Evolutionary conservation across 805 yeast species (phyloP).

Genomic region (Lachancea fermentati): DNA sequence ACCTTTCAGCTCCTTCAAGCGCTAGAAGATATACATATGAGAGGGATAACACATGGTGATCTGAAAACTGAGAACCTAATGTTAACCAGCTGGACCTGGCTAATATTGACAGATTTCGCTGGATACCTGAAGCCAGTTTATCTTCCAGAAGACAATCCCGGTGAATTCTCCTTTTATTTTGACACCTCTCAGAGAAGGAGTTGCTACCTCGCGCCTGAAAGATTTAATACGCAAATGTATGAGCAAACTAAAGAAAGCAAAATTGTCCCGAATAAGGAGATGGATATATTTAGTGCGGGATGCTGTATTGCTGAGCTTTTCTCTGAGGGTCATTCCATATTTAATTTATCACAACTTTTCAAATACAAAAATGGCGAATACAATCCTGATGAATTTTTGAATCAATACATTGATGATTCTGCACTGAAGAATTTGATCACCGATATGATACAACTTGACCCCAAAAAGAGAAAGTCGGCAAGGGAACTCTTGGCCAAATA

Average conservation of each 20-base stretch:
- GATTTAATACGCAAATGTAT: slow-evolving; percentile 44
- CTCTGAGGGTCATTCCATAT: slow-evolving; percentile 79
- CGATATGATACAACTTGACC: slow-evolving; percentile 61
- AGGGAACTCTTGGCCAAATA: slow-evolving; percentile 46
- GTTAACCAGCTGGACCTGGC: slow-evolving; percentile 87
- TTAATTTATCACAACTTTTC: slow-evolving; percentile 81
- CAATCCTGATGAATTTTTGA: slow-evolving; percentile 38
- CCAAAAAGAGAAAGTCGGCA: slow-evolving; percentile 53
- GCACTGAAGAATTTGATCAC: slow-evolving; percentile 49
- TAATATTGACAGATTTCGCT: slow-evolving; percentile 76
- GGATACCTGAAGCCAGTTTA: slow-evolving; percentile 68
- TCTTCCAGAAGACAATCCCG: slow-evolving; percentile 90
- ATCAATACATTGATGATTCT: slow-evolving; percentile 42
- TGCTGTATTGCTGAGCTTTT: slow-evolving; percentile 90
- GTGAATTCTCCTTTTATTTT: slow-evolving; percentile 84
- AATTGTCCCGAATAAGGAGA: slow-evolving; percentile 43
- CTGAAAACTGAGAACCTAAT: slow-evolving; percentile 84
- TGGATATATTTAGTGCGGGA: slow-evolving; percentile 81
- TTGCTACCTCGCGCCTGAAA: slow-evolving; percentile 92
- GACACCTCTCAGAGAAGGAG: slow-evolving; percentile 83
- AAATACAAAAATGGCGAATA: slow-evolving; percentile 69
- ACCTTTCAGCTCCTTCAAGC: slow-evolving; percentile 72
- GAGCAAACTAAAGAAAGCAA: slow-evolving; percentile 10
- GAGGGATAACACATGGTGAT: slow-evolving; percentile 77
- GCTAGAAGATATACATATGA: slow-evolving; percentile 55